Percentiles rank a stretch among this genome's conserved stretches.
These are phyloP conservation scores for Lepidium africanum DNA, from an alignment of 345 rosid genomes.

Conservation along the genomic window DNA sequence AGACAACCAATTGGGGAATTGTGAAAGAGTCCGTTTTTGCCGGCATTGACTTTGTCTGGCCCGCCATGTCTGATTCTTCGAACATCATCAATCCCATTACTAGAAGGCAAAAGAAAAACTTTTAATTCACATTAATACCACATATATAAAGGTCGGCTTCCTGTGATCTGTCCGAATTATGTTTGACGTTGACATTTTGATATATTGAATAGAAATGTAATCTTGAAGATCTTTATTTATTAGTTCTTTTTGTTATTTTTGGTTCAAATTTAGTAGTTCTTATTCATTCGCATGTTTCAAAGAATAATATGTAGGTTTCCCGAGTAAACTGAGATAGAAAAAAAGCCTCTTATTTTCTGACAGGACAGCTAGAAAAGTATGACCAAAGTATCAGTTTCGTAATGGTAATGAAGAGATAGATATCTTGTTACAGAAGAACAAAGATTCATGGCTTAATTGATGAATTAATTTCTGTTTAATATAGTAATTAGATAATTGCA, in stretches of 20 bases:
- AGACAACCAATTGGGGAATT: constrained; percentile 2
- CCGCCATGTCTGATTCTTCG: constrained; percentile 19
- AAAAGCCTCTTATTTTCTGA: neutral
- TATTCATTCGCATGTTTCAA: neutral
- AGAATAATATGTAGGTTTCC: neutral
- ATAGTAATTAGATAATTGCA: neutral
- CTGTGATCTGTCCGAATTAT: neutral
- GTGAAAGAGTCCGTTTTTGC: constrained; percentile 14
- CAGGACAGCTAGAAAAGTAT: neutral
- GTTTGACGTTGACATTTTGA: neutral
- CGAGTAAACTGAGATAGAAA: neutral
- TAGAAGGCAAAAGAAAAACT: neutral
- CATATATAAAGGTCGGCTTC: neutral
- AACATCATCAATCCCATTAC: neutral
- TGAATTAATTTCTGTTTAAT: neutral
- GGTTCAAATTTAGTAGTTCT: neutral
- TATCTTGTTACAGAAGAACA: neutral
- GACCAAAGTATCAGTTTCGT: neutral
- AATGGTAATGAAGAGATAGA: neutral
- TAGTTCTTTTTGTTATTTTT: no score
- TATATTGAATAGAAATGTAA: neutral
- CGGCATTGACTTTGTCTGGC: constrained; percentile 28
- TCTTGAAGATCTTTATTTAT: neutral
- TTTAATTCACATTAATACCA: neutral
- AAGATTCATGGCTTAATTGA: neutral